Evolutionary conservation across 2,329 filamentous ascomycete species (phyloP), one percentile per base, ranked within the genome.

Genomic region (Lachnellula hyalina): DNA sequence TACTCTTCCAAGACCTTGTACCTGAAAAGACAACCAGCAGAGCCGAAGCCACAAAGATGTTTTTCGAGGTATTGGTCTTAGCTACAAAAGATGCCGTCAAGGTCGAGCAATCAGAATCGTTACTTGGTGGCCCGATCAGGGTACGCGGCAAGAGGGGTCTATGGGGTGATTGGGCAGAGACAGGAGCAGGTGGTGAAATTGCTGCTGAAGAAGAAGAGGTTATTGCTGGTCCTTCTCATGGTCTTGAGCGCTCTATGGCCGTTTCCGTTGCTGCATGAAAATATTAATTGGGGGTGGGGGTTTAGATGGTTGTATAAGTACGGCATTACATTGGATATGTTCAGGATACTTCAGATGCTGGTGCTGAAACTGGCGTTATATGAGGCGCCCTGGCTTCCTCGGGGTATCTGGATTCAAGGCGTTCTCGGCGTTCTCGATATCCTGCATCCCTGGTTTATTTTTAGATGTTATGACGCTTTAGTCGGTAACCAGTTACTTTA

Each of bases 11-110:
- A 66, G 88, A 96, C 55, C 80, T 99, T 47, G 80, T 96, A 35
- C 94, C 94, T 0, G 90, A 96, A 72, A 75, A 79, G 61, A 82
- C 81, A 57, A 93, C 93, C 0, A 90, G 82, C 62, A 89, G 90
- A 71, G 87, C 88, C 8, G 94, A 97, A 66, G 94, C 94, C 0
- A 99, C 94, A 44, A 96, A 96, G 79, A 96, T 99, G 91, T 99
- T 99, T 76, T 99, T 99, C 66, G 94, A 99, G 74, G 87, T 94
- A 52, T 79, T 99, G 23, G 94, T 99, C 3, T 80, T 99, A 47
- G 94, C 93, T 5, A 99, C 94, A 42, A 99, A 99, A 75, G 94
- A 99, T 70, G 94, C 94, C 28, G 89, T 99, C 74, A 96, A 96
- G 74, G 90, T 97, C 25, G 93, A 97, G 70, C 94, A 99, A 73